Evolutionary conservation across 768 basidiomycete genomes (phyloP).

Genomic region (Xerocomellus chrysenteron): DNA sequence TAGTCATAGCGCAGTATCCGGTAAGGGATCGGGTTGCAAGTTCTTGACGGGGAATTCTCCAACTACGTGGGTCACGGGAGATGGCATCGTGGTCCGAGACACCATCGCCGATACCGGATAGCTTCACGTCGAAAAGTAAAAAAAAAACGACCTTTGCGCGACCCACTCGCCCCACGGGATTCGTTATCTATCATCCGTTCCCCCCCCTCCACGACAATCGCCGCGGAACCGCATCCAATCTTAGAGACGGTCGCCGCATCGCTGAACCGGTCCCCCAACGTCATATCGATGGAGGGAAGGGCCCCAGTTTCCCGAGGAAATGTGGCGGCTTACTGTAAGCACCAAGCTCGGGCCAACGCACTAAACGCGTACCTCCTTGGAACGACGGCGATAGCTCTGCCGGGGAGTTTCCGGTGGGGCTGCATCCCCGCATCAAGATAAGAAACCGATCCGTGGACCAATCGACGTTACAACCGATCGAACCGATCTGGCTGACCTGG

Average conservation of each 20-base stretch:
- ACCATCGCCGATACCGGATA: too few species aligned
- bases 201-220: background rate
- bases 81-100: too few species aligned
- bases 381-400: too few species aligned
- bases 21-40: too few species aligned
- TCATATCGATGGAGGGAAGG: background rate
- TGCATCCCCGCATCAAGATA: background rate
- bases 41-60: too few species aligned
- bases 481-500: background rate
- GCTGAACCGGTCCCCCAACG: background rate
- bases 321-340: background rate
- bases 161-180: too few species aligned
- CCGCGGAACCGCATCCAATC: background rate
- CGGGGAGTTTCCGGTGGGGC: background rate
- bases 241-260: background rate
- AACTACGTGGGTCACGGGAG: too few species aligned
- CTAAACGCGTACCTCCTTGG: background rate
- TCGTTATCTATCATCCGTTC: background rate
- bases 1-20: too few species aligned
- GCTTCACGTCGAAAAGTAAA: too few species aligned
- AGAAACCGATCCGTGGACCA: constrained; percentile 3
- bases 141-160: too few species aligned
- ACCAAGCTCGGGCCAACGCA: background rate
- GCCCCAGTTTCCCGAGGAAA: background rate
- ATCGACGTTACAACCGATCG: background rate